Percentiles rank a stretch among this genome's conserved stretches.
phyloP scores from a whole-genome alignment of 1,284 basidiomycete species.

The Coniophora puteana region DNA sequence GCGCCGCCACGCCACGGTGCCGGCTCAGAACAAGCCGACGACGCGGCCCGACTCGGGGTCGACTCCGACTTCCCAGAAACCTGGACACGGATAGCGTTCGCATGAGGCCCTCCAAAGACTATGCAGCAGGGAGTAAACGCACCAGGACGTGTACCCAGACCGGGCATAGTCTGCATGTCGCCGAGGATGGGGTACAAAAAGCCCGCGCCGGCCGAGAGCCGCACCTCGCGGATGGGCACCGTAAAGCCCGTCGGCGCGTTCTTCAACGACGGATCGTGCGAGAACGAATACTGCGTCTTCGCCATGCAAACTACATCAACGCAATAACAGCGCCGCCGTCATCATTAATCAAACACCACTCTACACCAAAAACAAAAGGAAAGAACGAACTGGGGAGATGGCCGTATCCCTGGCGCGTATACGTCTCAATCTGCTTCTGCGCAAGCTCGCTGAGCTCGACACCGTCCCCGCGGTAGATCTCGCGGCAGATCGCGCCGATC shows the following conservation, averaged over 20 bases:
- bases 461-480: slow-evolving; percentile 91
- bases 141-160: slow-evolving; percentile 91
- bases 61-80: slow-evolving; percentile 88
- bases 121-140: slow-evolving; percentile 17
- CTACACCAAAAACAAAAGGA: neutral
- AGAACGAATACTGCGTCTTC: slow-evolving; percentile 97
- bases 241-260: slow-evolving; percentile 90
- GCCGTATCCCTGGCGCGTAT: slow-evolving; percentile 87
- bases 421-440: slow-evolving; percentile 84
- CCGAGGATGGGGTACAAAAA: slow-evolving; percentile 95
- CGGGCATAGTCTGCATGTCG: slow-evolving; percentile 98
- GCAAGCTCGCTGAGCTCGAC: slow-evolving; percentile 84
- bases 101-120: slow-evolving; percentile 1
- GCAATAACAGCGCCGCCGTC: slow-evolving; percentile 2
- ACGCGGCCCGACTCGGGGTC: slow-evolving; percentile 70
- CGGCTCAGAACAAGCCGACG: slow-evolving; percentile 75
- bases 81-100: slow-evolving; percentile 23
- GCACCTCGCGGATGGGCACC: slow-evolving; percentile 87
- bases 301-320: slow-evolving; percentile 84
- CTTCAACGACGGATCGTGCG: slow-evolving; percentile 91
- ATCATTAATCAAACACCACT: slow-evolving; percentile 12
- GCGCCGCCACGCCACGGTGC: slow-evolving; percentile 1
- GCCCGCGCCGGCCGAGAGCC: slow-evolving; percentile 89
- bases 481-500: slow-evolving; percentile 82
- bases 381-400: slow-evolving; percentile 69